Percentiles rank a stretch among this genome's conserved stretches.
These are phyloP conservation scores for Fusarium sp. DNA, from an alignment of 2,329 filamentous ascomycete species.

Conservation along the genomic window DNA sequence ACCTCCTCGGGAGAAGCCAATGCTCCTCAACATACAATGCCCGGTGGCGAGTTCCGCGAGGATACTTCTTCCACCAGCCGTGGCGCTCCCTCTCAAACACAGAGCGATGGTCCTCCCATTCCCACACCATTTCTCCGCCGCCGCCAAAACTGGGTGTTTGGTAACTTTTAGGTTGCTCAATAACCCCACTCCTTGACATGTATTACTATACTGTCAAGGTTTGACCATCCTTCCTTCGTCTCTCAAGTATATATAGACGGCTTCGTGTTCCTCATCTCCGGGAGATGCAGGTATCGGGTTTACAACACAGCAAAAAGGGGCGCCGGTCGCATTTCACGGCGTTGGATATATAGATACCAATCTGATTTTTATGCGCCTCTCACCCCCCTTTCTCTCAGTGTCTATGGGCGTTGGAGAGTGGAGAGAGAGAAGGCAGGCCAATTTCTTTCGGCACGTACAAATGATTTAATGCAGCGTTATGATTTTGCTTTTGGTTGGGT, in stretches of 20 bases:
- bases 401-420: not conserved
- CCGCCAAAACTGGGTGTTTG: slow-evolving; percentile 39
- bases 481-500: slow-evolving; percentile 21
- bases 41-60: slow-evolving; percentile 37
- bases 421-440: not conserved
- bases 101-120: slow-evolving; percentile 19
- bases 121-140: slow-evolving; percentile 36
- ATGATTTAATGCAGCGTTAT: slow-evolving; percentile 25
- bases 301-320: slow-evolving; percentile 17
- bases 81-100: not conserved
- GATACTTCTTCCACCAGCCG: slow-evolving; percentile 15
- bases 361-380: slow-evolving; percentile 21
- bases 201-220: not conserved
- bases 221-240: slow-evolving; percentile 21
- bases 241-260: slow-evolving; percentile 27
- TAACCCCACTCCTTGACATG: not conserved
- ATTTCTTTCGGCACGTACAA: slow-evolving; percentile 11
- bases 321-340: slow-evolving; percentile 40
- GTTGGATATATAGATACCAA: slow-evolving; percentile 43
- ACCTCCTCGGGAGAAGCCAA: slow-evolving; percentile 5
- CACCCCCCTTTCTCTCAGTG: not conserved
- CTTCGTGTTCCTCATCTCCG: slow-evolving; percentile 3
- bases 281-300: slow-evolving; percentile 11
- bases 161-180: slow-evolving; percentile 24
- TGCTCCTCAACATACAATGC: slow-evolving; percentile 20